phyloP scores from a whole-genome alignment of 2,329 filamentous ascomycete genomes.

The Pyricularia pennisetigena region DNA sequence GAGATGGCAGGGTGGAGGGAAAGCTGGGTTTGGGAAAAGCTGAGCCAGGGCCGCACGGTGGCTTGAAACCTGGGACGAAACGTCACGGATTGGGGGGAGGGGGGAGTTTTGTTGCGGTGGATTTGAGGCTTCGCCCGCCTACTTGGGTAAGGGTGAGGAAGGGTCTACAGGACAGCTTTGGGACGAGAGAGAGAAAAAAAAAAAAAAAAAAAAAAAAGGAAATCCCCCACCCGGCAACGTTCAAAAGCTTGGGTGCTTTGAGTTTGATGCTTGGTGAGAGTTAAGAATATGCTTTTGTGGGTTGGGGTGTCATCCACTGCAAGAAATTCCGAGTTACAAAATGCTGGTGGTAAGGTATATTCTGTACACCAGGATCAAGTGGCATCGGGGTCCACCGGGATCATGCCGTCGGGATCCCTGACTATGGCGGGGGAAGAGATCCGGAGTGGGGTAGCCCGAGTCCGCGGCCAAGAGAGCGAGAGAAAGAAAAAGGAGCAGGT shows the following conservation, averaged over 20 bases:
- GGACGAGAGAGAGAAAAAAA: too few relatives aligned
- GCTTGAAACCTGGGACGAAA: background rate
- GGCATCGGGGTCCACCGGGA: background rate
- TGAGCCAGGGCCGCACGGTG: background rate
- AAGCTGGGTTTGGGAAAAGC: too few relatives aligned
- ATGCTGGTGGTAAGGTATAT: background rate
- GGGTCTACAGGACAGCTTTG: background rate
- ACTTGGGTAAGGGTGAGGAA: too few relatives aligned
- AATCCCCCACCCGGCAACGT: background rate
- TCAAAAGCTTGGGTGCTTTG: background rate
- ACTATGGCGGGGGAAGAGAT: background rate
- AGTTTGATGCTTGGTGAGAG: background rate
- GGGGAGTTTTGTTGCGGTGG: background rate
- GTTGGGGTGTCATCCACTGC: background rate
- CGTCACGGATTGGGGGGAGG: background rate
- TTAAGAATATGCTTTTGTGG: background rate
- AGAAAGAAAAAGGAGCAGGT: too few relatives aligned
- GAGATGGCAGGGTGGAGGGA: background rate
- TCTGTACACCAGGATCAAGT: background rate
- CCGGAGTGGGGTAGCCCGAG: background rate
- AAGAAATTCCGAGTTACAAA: background rate
- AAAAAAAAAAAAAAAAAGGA: too few relatives aligned
- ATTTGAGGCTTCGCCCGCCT: background rate
- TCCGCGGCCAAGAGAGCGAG: background rate
- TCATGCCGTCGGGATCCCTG: background rate